Conservation (phyloP, 768 basidiomycete genomes). For the Collybia mongolica region DNA sequence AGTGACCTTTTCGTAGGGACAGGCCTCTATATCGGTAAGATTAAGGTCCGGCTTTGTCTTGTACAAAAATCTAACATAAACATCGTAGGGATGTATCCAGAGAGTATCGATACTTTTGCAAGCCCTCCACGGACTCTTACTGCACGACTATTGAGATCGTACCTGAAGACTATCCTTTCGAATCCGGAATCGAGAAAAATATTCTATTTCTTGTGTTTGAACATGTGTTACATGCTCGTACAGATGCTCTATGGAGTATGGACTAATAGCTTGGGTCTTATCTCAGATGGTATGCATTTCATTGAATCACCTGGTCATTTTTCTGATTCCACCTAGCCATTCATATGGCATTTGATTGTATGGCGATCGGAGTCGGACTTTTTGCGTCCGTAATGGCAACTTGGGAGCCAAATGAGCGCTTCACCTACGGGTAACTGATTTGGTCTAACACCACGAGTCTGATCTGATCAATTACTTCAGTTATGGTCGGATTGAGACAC, state of each 20-base stretch:
- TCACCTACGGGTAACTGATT: conserved; percentile 83
- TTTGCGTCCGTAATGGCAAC: conserved; percentile 97
- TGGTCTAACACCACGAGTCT: neutral
- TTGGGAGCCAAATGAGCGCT: conserved; percentile 92
- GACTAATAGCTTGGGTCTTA: conserved; percentile 95
- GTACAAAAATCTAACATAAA: neutral
- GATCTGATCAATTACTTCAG: conserved; percentile 36
- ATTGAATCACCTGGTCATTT: neutral
- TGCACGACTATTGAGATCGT: conserved; percentile 57
- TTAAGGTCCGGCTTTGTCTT: neutral
- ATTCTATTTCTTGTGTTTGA: conserved; percentile 94
- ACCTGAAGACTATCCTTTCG: conserved; percentile 87
- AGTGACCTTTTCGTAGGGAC: conserved; percentile 57
- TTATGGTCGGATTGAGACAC: conserved; percentile 93
- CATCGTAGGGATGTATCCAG: conserved; percentile 47
- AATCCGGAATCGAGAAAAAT: conserved; percentile 94
- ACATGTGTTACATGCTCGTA: conserved; percentile 93
- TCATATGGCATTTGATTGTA: conserved; percentile 99
- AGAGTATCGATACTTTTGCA: conserved; percentile 39
- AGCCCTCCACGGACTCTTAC: conserved; percentile 49
- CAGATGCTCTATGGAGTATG: conserved; percentile 97
- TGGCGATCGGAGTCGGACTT: conserved; percentile 94
- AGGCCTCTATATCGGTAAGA: conserved; percentile 63
- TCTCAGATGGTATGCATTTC: conserved; percentile 78
- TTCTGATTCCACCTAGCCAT: conserved; percentile 62